Evolutionary conservation across 2,329 filamentous ascomycete genomes (phyloP).

Genomic region (Cytospora mali): DNA sequence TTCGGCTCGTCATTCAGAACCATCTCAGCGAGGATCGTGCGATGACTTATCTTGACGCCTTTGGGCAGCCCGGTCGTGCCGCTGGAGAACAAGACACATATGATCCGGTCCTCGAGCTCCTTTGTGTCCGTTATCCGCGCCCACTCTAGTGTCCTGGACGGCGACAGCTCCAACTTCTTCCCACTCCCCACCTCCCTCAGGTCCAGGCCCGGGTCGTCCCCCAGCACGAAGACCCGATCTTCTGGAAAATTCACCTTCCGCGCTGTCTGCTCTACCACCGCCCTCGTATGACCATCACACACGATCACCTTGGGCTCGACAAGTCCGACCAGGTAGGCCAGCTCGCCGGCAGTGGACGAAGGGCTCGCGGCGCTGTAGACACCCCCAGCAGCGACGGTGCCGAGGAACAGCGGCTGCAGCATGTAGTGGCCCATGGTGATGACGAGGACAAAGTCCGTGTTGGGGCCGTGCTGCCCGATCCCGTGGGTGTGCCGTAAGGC

Average conservation of each 20-base stretch:
- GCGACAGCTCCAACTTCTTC: conserved; percentile 38
- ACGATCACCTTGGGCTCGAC: conserved; percentile 44
- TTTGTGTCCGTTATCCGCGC: conserved; percentile 51
- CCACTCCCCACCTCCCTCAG: conserved; percentile 36
- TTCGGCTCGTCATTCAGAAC: conserved; percentile 37
- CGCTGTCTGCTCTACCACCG: conserved; percentile 39
- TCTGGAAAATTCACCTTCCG: conserved; percentile 3
- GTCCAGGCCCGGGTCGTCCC: conserved; percentile 23
- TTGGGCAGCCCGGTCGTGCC: conserved; percentile 54
- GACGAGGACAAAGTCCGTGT: conserved; percentile 57
- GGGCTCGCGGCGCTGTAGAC: conserved; percentile 60
- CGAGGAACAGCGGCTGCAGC: conserved; percentile 56
- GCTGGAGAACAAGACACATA: conserved; percentile 51
- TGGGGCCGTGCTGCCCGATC: conserved; percentile 52
- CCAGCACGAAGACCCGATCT: conserved; percentile 34
- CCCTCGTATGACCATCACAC: conserved; percentile 51
- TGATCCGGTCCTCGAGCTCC: conserved; percentile 44
- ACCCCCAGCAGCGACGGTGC: conserved; percentile 60
- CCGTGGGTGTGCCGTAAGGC: conserved; percentile 55
- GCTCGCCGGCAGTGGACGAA: conserved; percentile 51
- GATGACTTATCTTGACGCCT: conserved; percentile 49
- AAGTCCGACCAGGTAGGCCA: conserved; percentile 49
- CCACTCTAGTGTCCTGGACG: conserved; percentile 51
- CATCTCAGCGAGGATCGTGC: conserved; percentile 45
- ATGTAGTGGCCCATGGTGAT: conserved; percentile 60